Percentiles rank a stretch among this genome's conserved stretches.
Conservation (phyloP, 179 eudicot genomes). For the Sideroxylon spinosum region DNA sequence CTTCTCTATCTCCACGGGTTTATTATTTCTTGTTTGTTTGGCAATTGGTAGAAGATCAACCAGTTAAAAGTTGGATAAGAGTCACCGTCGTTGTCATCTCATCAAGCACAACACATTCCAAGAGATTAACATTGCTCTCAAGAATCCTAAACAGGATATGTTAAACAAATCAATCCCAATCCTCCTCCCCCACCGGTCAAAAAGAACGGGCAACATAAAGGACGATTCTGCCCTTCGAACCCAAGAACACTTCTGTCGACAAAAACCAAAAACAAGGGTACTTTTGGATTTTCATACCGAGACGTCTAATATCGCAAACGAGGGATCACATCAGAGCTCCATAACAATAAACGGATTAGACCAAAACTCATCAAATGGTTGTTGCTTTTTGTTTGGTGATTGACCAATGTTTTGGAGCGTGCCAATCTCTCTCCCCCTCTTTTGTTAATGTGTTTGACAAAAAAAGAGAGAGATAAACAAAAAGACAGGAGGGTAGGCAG, state of each 20-base stretch:
- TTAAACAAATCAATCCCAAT: neutral
- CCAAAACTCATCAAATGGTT: conserved; percentile 1
- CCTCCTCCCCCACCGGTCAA: neutral
- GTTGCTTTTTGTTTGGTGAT: neutral
- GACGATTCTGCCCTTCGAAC: neutral
- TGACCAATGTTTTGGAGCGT: neutral
- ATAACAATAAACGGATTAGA: neutral
- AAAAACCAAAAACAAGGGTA: neutral
- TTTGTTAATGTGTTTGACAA: neutral
- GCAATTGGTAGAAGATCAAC: neutral
- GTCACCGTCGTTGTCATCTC: neutral
- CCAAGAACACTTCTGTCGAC: too few species aligned
- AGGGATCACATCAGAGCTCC: too few species aligned
- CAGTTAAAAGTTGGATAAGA: neutral
- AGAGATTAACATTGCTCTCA: neutral
- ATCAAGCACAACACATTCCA: neutral
- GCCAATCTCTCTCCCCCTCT: neutral
- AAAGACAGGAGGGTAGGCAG: neutral
- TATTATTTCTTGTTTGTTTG: neutral
- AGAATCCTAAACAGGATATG: neutral
- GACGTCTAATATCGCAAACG: too few species aligned
- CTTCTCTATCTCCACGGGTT: too few species aligned
- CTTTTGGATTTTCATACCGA: neutral
- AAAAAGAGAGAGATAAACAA: neutral
- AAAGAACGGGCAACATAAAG: neutral